phyloP scores from a whole-genome alignment of 345 rosid genomes.

The Nasturtium officinale region DNA sequence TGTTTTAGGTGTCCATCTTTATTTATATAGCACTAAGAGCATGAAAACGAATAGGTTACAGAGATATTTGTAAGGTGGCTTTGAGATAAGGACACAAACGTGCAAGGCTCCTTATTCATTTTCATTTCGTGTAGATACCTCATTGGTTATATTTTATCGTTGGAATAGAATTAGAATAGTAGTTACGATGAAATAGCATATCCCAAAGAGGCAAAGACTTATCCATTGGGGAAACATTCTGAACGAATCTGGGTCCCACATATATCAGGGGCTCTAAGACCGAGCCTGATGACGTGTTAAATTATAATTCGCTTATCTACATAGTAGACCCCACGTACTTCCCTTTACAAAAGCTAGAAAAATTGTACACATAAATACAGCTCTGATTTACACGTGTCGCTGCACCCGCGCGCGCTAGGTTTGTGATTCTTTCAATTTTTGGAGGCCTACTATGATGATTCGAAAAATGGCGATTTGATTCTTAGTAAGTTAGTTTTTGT shows the following conservation, averaged over 20 bases:
- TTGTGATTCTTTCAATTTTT: not conserved
- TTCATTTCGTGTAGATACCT: too few species aligned
- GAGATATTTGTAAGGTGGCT: too few species aligned
- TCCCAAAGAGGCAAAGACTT: conserved; percentile 8
- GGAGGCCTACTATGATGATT: not conserved
- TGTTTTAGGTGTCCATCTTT: too few species aligned
- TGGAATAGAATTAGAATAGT: conserved; percentile 33
- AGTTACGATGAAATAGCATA: conserved; percentile 8
- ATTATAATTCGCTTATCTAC: not conserved
- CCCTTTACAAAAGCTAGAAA: not conserved
- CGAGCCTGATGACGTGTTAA: conserved; percentile 27
- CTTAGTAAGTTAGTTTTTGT: not conserved
- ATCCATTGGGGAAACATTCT: conserved; percentile 41
- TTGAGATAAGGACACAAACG: too few species aligned
- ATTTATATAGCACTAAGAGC: not conserved
- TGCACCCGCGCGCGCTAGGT: not conserved
- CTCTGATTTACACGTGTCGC: conserved; percentile 29
- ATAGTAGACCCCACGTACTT: conserved; percentile 31
- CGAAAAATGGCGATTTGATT: not conserved
- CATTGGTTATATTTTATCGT: not conserved
- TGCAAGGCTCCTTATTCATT: too few species aligned
- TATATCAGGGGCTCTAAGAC: not conserved
- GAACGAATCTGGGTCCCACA: conserved; percentile 37
- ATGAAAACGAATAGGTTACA: not conserved
- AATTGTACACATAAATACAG: conserved; percentile 6